Evolutionary conservation across 495 filamentous ascomycete species (phyloP).

Genomic region (Neurospora sp.): DNA sequence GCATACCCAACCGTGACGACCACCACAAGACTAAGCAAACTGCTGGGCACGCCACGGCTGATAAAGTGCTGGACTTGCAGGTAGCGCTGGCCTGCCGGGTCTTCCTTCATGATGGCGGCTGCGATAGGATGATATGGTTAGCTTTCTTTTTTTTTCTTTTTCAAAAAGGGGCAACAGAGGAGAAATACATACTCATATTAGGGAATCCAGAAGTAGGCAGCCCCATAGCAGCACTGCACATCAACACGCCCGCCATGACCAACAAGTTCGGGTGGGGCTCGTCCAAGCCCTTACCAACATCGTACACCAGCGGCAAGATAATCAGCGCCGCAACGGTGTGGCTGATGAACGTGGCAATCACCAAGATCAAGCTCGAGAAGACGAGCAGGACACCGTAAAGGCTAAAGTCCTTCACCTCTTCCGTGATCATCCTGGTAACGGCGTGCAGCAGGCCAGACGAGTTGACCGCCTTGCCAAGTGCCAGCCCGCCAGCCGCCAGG

Average conservation of each 20-base stretch:
- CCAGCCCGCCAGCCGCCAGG: slow-evolving; percentile 84
- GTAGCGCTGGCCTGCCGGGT: slow-evolving; percentile 82
- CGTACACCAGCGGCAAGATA: slow-evolving; percentile 78
- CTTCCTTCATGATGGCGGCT: slow-evolving; percentile 99
- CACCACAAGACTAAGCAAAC: slow-evolving; percentile 70
- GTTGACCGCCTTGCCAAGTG: slow-evolving; percentile 89
- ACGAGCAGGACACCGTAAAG: slow-evolving; percentile 82
- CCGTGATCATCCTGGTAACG: slow-evolving; percentile 66
- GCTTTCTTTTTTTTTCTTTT: neutral
- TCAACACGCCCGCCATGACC: slow-evolving; percentile 68
- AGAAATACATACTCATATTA: slow-evolving; percentile 82
- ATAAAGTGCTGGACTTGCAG: slow-evolving; percentile 91
- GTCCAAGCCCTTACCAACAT: slow-evolving; percentile 74
- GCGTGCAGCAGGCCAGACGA: slow-evolving; percentile 88
- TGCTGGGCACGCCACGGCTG: slow-evolving; percentile 75
- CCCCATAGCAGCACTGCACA: slow-evolving; percentile 70
- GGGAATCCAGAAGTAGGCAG: slow-evolving; percentile 94
- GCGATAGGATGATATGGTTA: neutral
- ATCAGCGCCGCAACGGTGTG: slow-evolving; percentile 96
- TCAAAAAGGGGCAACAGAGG: neutral
- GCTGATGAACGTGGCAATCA: slow-evolving; percentile 95
- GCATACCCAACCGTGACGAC: slow-evolving; percentile 81
- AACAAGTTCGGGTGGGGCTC: slow-evolving; percentile 89
- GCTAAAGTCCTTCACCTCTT: slow-evolving; percentile 62
- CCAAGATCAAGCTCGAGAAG: slow-evolving; percentile 75